These are phyloP conservation scores for Penicillium paneum DNA, from an alignment of 2,329 filamentous ascomycete species.

Conservation along the genomic window DNA sequence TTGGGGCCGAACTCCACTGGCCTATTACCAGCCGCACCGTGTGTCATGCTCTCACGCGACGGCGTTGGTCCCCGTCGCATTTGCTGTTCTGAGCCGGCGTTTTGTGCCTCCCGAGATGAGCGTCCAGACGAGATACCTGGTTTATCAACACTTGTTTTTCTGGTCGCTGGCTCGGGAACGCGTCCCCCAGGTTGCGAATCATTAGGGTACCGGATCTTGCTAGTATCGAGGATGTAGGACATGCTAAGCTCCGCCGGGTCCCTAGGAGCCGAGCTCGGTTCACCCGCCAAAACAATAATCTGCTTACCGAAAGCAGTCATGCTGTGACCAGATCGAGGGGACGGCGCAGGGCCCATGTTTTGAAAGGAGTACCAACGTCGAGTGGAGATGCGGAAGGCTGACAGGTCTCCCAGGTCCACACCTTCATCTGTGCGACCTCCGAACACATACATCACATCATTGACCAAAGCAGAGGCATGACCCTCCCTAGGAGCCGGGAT, in stretches of 20 bases:
- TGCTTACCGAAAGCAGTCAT: constrained; percentile 96
- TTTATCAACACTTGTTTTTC: constrained; percentile 47
- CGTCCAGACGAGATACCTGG: constrained; percentile 40
- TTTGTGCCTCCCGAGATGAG: constrained; percentile 44
- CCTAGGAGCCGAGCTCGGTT: constrained; percentile 81
- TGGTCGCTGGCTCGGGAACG: constrained; percentile 35
- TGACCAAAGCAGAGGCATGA: constrained; percentile 87
- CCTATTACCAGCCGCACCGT: constrained; percentile 20
- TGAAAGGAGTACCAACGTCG: constrained; percentile 98
- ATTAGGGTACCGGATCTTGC: constrained; percentile 93
- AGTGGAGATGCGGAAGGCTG: constrained; percentile 77
- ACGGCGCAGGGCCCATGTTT: constrained; percentile 97
- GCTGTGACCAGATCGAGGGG: constrained; percentile 88
- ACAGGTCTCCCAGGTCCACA: constrained; percentile 84
- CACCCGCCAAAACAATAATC: constrained; percentile 86
- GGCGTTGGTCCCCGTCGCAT: constrained; percentile 38
- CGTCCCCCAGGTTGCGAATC: constrained; percentile 54
- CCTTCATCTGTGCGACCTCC: constrained; percentile 94
- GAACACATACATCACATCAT: constrained; percentile 99
- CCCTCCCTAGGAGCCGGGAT: constrained; percentile 92
- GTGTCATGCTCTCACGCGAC: constrained; percentile 45
- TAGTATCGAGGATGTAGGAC: constrained; percentile 88
- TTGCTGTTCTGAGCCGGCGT: constrained; percentile 35
- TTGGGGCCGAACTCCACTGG: constrained; percentile 31
- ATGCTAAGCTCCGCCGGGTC: constrained; percentile 81